Evolutionary conservation across 192 early-diverging fungal species (phyloP).

Genomic region (Rhizophlyctis rosea): DNA sequence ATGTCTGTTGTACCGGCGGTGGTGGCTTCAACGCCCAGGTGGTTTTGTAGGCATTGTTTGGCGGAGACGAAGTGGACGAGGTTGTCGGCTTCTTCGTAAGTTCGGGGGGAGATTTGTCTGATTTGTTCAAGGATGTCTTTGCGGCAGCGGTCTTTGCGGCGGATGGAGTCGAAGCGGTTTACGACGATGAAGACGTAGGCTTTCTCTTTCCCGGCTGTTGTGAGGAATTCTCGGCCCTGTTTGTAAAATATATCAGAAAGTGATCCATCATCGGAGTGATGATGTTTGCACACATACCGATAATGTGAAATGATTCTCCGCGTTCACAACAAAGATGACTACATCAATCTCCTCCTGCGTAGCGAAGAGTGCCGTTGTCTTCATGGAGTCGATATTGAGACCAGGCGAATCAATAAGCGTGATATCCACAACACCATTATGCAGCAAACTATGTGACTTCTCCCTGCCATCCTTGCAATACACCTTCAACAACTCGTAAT

Average conservation of each 20-base stretch:
- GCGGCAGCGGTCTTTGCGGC: slow-evolving; percentile 90
- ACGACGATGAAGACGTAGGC: slow-evolving; percentile 98
- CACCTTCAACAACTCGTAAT: slow-evolving; percentile 88
- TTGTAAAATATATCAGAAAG: too few species aligned
- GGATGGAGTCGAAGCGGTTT: slow-evolving; percentile 94
- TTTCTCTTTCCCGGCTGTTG: slow-evolving; percentile 97
- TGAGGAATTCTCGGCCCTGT: slow-evolving; percentile 93
- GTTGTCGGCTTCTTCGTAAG: slow-evolving; percentile 83
- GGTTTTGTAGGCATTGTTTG: slow-evolving; percentile 26
- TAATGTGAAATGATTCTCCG: slow-evolving; percentile 98
- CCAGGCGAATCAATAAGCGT: slow-evolving; percentile 98
- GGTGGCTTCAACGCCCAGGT: slow-evolving; percentile 15
- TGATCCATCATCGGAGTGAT: too few species aligned
- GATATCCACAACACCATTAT: slow-evolving; percentile 96
- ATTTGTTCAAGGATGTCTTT: slow-evolving; percentile 96
- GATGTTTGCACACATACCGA: slow-evolving; percentile 77
- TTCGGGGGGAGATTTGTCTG: slow-evolving; percentile 86
- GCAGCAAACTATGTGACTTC: slow-evolving; percentile 58
- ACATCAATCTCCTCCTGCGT: slow-evolving; percentile 99
- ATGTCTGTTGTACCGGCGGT: slow-evolving; percentile 8
- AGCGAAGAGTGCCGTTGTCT: slow-evolving; percentile 95
- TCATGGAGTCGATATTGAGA: slow-evolving; percentile 95
- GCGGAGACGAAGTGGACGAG: slow-evolving; percentile 98
- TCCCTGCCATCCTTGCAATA: slow-evolving; percentile 71
- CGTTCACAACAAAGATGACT: slow-evolving; percentile 97